These are phyloP conservation scores for Hyparrhenia diplandra DNA, from an alignment of 176 grass and related monocot species.

Conservation along the genomic window DNA sequence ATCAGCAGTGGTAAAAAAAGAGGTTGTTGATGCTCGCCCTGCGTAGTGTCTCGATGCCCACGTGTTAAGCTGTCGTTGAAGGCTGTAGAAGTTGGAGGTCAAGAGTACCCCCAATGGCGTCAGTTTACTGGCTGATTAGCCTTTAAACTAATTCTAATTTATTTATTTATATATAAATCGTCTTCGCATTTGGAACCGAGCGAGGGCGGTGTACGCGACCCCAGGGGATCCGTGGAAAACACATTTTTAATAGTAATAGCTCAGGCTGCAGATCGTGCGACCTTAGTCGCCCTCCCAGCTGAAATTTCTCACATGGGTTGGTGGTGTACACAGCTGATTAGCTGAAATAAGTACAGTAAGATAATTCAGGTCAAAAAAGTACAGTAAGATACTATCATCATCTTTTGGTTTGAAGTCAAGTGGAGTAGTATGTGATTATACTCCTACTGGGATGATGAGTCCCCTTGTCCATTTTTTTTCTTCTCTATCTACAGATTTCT, in stretches of 20 bases:
- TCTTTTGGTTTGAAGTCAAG: not conserved
- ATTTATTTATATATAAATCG: not conserved
- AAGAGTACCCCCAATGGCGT: conserved; percentile 14
- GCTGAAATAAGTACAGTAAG: not conserved
- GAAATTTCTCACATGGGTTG: not conserved
- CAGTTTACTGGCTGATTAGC: not conserved
- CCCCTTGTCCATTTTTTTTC: not conserved
- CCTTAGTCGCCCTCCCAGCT: not conserved
- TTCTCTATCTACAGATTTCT: no score
- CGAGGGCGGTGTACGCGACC: conserved; percentile 15
- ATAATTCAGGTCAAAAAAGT: no score
- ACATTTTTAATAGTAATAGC: not conserved
- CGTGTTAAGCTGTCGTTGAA: not conserved
- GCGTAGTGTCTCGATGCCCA: no score
- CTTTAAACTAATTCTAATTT: not conserved
- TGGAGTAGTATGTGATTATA: not conserved
- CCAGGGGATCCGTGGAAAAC: not conserved
- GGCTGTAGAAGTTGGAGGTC: not conserved
- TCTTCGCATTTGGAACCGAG: conserved; percentile 3
- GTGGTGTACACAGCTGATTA: not conserved
- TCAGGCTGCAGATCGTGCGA: not conserved
- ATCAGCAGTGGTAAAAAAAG: no score
- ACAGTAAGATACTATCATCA: not conserved
- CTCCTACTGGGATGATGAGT: no score
- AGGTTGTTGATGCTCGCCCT: not conserved